Base-by-base conservation (phyloP, 306 rosid genomes). In the Gleditsia sinensis region DNA sequence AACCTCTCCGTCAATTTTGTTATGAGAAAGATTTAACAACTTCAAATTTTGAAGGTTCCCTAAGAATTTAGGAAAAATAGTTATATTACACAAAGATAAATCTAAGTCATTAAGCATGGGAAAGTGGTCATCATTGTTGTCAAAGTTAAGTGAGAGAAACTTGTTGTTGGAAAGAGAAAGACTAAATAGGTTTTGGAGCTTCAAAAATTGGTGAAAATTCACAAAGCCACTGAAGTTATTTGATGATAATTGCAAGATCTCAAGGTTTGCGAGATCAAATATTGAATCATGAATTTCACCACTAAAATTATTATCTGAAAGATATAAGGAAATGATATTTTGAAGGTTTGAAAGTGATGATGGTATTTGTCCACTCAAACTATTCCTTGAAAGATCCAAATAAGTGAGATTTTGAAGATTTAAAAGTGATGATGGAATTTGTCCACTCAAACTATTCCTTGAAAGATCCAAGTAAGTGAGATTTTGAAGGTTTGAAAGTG, bases 221-320 rank as follows among this genome's bases (percentile, higher is more conserved):
- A 71, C 20, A 48, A 0, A 11, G 5, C 75, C 82, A 71, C 75
- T 61, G 28, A 61, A 34, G 8, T 63, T 50, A 3, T 73, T 79
- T 28, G 48, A 67, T 6, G 25, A 17, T 28, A 79, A 12, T 1
- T 0, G 0, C 2, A 69, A 9, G n/a, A 0, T 0, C 5, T 43
- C 24, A 48, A 77, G 81, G 17, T 59, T 77, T 3, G 12, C 2
- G 2, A 56, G 55, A 7, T 2, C 7, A 34, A 46, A 50, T 9
- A 69, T 24, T 1, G 81, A 58, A 1, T 34, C 45, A 1, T 25
- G 66, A 19, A 63, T 51, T n/a, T 60, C 42, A 37, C 81, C 71
- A 36, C 4, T 69, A 25, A 81, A 64, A 27, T 37, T 13, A 42
- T 64, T 75, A 0, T 0, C 1, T 3, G 28, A 8, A 42, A 76